Conservation (phyloP, 1,284 basidiomycete species). For the Tilletia horrida region DNA sequence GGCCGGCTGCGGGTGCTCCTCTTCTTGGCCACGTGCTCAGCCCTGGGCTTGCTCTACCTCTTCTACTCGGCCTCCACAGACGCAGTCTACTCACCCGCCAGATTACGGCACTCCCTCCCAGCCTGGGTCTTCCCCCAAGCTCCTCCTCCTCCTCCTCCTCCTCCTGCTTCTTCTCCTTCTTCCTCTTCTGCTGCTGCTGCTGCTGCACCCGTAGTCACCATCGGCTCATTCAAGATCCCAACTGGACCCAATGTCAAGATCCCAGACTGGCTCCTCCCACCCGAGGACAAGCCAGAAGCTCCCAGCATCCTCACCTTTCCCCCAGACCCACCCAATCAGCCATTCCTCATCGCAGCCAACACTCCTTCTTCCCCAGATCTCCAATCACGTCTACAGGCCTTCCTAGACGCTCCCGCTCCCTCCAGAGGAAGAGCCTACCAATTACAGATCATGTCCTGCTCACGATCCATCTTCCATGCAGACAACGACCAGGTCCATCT, state of each 20-base stretch:
- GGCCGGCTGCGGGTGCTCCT: too few relatives aligned
- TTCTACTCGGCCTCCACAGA: slow-evolving; percentile 2
- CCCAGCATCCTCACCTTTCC: slow-evolving; percentile 2
- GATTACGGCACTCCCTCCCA: not conserved
- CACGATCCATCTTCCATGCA: slow-evolving; percentile 13
- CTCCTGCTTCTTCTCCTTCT: too few relatives aligned
- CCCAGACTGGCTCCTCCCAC: slow-evolving; percentile 5
- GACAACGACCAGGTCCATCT: slow-evolving; percentile 15
- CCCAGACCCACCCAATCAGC: not conserved
- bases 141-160: too few relatives aligned
- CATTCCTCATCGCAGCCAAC: slow-evolving; percentile 2
- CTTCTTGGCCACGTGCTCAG: too few relatives aligned
- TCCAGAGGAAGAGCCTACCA: not conserved
- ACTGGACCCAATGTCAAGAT: slow-evolving; percentile 16
- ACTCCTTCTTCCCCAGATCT: not conserved
- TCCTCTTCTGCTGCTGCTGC: too few relatives aligned
- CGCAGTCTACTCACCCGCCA: slow-evolving; percentile 1
- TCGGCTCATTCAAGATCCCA: not conserved
- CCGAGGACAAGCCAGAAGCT: not conserved
- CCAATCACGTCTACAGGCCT: slow-evolving; percentile 7
- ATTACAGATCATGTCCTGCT: slow-evolving; percentile 1
- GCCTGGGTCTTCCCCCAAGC: slow-evolving; percentile 2
- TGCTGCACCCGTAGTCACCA: not conserved
- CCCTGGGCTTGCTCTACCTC: not conserved
- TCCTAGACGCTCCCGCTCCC: slow-evolving; percentile 14